Conservation (phyloP, 2,329 filamentous ascomycete genomes). For the Xylaria sp. region DNA sequence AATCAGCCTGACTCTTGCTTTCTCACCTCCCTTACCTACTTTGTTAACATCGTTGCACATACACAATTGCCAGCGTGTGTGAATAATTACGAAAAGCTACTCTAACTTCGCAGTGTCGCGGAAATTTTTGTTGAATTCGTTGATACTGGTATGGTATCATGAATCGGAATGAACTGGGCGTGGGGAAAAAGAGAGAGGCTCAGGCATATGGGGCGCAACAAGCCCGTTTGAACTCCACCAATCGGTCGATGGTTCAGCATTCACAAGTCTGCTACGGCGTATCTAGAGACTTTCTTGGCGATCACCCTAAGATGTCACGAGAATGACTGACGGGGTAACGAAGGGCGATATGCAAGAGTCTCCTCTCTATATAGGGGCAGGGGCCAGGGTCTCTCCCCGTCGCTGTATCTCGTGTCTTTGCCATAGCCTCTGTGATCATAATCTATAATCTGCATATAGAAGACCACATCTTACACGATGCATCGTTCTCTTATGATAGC, state of each 20-base stretch:
- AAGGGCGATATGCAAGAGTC: background rate
- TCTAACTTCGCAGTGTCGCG: background rate
- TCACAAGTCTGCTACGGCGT: background rate
- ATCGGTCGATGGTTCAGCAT: conserved; percentile 16
- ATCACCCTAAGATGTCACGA: background rate
- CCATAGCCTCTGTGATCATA: background rate
- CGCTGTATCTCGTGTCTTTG: background rate
- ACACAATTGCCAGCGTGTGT: background rate
- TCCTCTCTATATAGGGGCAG: background rate
- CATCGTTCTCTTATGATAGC: background rate
- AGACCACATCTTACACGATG: conserved; percentile 13
- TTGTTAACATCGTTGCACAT: background rate
- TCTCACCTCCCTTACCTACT: background rate
- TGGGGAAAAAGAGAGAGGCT: background rate
- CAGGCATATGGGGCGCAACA: background rate
- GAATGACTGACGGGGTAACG: background rate
- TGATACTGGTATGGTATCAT: background rate
- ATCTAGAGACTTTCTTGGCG: background rate
- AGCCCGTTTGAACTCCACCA: conserved; percentile 28
- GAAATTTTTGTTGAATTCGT: background rate
- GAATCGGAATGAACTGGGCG: no score
- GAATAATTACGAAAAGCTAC: background rate
- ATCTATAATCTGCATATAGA: background rate
- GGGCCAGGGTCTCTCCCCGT: background rate
- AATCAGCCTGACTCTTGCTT: conserved; percentile 17